phyloP scores from a whole-genome alignment of 1,139 yeast species.

The Candida freyschussii region DNA sequence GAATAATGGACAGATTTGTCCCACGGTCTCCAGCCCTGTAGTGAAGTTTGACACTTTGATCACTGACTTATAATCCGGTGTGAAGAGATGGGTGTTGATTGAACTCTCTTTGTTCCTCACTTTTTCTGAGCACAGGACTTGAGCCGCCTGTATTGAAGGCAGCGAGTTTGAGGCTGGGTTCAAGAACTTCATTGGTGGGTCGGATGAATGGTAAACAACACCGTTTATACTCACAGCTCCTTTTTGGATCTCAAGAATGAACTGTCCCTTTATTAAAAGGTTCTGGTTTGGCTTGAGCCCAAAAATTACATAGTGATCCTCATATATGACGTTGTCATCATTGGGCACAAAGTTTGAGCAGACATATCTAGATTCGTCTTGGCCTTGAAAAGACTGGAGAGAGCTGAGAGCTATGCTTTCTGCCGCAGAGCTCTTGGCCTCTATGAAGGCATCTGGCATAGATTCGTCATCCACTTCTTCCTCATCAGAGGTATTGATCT shows the following conservation, averaged over 20 bases:
- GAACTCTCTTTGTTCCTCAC: constrained; percentile 29
- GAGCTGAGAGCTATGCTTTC: too few species aligned
- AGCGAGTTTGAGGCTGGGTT: constrained; percentile 53
- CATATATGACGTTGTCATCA: constrained; percentile 35
- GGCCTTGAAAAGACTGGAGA: constrained; percentile 18
- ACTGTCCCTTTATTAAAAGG: constrained; percentile 57
- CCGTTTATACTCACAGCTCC: constrained; percentile 59
- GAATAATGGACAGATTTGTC: constrained; percentile 44
- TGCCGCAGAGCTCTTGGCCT: too few species aligned
- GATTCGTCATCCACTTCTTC: constrained; percentile 2
- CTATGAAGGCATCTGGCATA: constrained; percentile 1
- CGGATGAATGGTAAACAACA: constrained; percentile 42
- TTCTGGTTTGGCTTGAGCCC: constrained; percentile 45
- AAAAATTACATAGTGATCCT: constrained; percentile 32
- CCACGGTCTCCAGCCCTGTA: constrained; percentile 47
- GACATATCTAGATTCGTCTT: constrained; percentile 18
- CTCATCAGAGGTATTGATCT: constrained; percentile 17
- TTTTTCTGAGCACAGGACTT: constrained; percentile 33
- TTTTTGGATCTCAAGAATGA: constrained; percentile 43
- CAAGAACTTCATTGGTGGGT: constrained; percentile 33
- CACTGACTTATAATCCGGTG: constrained; percentile 40
- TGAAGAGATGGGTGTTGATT: constrained; percentile 34
- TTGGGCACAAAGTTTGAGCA: constrained; percentile 34
- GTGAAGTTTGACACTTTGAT: constrained; percentile 34
- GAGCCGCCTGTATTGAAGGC: constrained; percentile 50